These are phyloP conservation scores for Rhizopus arrhizus DNA, from an alignment of 371 early-diverging fungal genomes.

Conservation along the genomic window DNA sequence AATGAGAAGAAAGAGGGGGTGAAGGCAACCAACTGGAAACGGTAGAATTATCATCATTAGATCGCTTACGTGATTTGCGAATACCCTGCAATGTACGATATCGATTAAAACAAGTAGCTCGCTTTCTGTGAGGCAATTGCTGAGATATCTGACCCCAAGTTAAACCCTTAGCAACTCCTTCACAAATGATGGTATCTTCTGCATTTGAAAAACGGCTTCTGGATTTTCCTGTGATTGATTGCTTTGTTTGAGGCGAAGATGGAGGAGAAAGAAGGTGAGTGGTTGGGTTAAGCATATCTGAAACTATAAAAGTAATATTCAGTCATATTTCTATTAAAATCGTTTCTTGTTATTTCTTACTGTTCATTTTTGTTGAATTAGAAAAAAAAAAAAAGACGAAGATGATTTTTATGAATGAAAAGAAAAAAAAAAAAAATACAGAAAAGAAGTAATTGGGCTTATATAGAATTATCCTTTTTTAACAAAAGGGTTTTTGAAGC, in stretches of 20 bases:
- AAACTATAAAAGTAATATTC: slow-evolving; percentile 24
- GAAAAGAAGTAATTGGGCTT: background rate
- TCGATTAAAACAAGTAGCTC: slow-evolving; percentile 57
- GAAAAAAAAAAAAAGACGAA: background rate
- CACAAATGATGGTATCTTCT: slow-evolving; percentile 53
- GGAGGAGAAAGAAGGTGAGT: slow-evolving; percentile 41
- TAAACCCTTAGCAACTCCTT: slow-evolving; percentile 51
- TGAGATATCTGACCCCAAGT: slow-evolving; percentile 58
- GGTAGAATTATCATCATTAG: slow-evolving; percentile 19
- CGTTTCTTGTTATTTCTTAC: slow-evolving; percentile 22
- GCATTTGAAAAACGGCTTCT: slow-evolving; percentile 53
- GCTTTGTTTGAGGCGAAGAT: slow-evolving; percentile 32
- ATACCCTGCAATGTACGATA: slow-evolving; percentile 54
- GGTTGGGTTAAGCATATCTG: slow-evolving; percentile 50
- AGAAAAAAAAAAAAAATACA: background rate
- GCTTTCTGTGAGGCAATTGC: slow-evolving; percentile 53
- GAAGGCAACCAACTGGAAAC: slow-evolving; percentile 21
- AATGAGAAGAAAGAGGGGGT: slow-evolving; percentile 16
- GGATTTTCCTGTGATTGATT: slow-evolving; percentile 32
- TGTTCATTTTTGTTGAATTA: slow-evolving; percentile 29
- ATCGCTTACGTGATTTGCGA: slow-evolving; percentile 49
- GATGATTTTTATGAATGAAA: background rate
- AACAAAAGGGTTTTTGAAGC: background rate
- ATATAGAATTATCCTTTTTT: background rate
- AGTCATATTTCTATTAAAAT: background rate